A percentile compares a stretch with the other conserved stretches of the same genome.
Conservation (phyloP, 192 early-diverging fungal species). For the Coemansia sp. region DNA sequence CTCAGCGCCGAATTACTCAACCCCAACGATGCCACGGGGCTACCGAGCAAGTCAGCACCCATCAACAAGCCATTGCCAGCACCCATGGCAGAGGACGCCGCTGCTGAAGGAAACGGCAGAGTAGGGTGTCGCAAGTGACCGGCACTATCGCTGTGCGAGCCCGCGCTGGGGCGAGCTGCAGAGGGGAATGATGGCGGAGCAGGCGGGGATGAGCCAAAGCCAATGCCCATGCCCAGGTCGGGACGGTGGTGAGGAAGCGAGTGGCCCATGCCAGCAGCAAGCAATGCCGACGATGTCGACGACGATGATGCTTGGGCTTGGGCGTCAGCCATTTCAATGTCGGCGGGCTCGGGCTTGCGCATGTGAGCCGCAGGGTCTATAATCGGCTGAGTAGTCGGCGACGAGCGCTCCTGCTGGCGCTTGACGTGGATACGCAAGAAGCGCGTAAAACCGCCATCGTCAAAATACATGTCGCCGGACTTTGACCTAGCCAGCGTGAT, state of each 20-base stretch:
- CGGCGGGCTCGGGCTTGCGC: conserved; percentile 10
- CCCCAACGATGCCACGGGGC: conserved; percentile 16
- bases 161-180: not conserved
- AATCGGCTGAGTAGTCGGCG: conserved; percentile 3
- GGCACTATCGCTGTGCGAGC: not conserved
- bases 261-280: not conserved
- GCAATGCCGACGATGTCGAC: not conserved
- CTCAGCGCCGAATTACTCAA: conserved; percentile 25
- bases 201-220: not conserved
- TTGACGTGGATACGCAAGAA: conserved; percentile 54
- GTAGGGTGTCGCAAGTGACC: not conserved
- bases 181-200: not conserved
- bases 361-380: conserved; percentile 14
- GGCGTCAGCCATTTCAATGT: conserved; percentile 24
- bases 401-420: conserved; percentile 34
- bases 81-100: not conserved
- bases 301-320: not conserved
- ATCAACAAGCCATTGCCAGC: conserved; percentile 35
- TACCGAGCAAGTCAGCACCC: conserved; percentile 26
- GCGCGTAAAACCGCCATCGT: conserved; percentile 53
- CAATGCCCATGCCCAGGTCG: not conserved
- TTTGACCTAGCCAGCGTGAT: conserved; percentile 25
- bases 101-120: not conserved
- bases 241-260: conserved; percentile 1
- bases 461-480: conserved; percentile 49